Percentiles rank a stretch among this genome's conserved stretches.
phyloP scores from a whole-genome alignment of 257 asterid species.

The Solanum chiquidenum region DNA sequence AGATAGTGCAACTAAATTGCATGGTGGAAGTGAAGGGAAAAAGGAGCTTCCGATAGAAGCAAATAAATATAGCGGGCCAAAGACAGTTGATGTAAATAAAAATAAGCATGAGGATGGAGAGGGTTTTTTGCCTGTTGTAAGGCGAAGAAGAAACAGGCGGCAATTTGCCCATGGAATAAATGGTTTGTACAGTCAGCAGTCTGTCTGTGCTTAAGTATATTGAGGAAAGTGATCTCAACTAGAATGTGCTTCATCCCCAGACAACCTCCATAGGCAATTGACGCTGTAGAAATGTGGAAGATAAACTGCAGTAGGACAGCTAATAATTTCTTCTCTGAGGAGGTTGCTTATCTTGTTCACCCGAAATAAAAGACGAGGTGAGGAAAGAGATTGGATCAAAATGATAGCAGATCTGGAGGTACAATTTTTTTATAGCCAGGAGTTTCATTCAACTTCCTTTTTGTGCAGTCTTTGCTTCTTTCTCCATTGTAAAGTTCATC shows the following conservation, averaged over 20 bases:
- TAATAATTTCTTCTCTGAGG: background rate
- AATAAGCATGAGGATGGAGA: constrained; percentile 57
- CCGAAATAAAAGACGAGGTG: background rate
- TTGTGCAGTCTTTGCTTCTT: background rate
- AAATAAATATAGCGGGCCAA: constrained; percentile 13
- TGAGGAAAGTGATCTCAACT: constrained; percentile 25
- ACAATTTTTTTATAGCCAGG: background rate
- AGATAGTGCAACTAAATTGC: constrained; percentile 65
- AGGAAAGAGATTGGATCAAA: background rate
- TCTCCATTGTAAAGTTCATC: background rate
- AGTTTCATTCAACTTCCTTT: background rate
- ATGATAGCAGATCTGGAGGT: background rate
- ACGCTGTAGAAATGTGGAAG: background rate
- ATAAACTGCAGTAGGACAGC: background rate
- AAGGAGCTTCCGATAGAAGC: constrained; percentile 16
- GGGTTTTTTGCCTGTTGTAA: constrained; percentile 83
- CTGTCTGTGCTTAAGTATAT: constrained; percentile 77
- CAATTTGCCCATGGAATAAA: constrained; percentile 52
- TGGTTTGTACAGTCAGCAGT: constrained; percentile 68
- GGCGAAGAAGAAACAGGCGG: constrained; percentile 78
- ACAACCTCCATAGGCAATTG: background rate
- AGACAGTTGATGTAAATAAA: constrained; percentile 20
- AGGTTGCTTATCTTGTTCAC: background rate
- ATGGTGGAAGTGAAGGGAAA: constrained; percentile 47
- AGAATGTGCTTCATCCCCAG: background rate